Evolutionary conservation across 345 rosid genomes (phyloP).

Genomic region (Salix exigua): DNA sequence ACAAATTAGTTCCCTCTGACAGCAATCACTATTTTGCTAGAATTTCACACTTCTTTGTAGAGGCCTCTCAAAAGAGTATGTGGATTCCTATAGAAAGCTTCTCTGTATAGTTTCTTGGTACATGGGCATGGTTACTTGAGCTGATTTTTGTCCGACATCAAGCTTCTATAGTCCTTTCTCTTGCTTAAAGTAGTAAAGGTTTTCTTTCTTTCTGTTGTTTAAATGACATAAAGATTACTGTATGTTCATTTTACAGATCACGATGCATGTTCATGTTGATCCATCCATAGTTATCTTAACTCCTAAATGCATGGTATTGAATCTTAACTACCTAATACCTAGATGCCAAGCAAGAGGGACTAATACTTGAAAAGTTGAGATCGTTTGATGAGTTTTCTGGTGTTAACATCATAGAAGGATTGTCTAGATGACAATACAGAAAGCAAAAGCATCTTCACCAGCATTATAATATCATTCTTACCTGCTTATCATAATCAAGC

Average conservation of each 20-base stretch:
- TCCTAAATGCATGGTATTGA: background rate
- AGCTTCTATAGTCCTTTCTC: background rate
- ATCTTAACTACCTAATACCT: conserved; percentile 36
- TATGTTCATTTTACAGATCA: background rate
- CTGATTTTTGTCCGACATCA: background rate
- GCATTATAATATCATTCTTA: background rate
- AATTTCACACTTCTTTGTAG: no score
- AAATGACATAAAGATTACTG: background rate
- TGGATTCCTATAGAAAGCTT: no score
- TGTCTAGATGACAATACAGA: conserved; percentile 10
- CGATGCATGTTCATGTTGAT: background rate
- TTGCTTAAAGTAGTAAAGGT: background rate
- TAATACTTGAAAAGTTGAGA: conserved; percentile 66
- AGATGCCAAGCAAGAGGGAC: conserved; percentile 73
- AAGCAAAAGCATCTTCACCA: background rate
- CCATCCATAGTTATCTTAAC: background rate
- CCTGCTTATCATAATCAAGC: background rate
- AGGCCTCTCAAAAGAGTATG: no score
- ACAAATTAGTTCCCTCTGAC: background rate
- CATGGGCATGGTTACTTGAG: background rate
- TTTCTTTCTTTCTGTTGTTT: background rate
- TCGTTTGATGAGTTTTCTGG: conserved; percentile 37
- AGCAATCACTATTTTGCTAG: background rate
- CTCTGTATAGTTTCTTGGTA: no score
- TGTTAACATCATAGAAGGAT: conserved; percentile 8